phyloP scores from a whole-genome alignment of 73 alveolate species.

The Stentor roeselii region DNA sequence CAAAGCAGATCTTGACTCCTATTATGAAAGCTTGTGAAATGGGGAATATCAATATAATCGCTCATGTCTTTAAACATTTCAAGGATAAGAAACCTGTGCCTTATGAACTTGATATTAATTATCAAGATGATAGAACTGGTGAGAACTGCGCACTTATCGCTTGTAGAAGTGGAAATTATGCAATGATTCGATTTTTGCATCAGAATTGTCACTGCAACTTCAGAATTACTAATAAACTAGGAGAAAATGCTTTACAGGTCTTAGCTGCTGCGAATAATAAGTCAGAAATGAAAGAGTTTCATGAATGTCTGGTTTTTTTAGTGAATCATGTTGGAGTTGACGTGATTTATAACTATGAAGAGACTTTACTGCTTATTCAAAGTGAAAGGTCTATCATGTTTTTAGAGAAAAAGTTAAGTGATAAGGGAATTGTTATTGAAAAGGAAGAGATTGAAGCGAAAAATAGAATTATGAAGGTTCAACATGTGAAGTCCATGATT shows the following conservation, averaged over 20 bases:
- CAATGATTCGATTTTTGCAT: slow-evolving; percentile 23
- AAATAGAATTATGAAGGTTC: neutral
- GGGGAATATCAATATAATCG: slow-evolving; percentile 13
- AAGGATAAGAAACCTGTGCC: neutral
- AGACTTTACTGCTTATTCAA: neutral
- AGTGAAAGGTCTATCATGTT: neutral
- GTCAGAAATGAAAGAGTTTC: neutral
- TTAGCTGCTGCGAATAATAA: slow-evolving; percentile 26
- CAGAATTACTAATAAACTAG: neutral
- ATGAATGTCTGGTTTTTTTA: neutral
- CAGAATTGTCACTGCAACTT: slow-evolving; percentile 4
- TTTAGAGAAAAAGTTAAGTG: neutral
- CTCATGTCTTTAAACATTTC: neutral
- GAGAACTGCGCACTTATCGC: slow-evolving; percentile 30
- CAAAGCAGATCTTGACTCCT: neutral
- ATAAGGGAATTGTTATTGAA: neutral
- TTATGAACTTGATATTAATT: neutral
- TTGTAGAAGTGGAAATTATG: slow-evolving; percentile 14
- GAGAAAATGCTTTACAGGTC: slow-evolving; percentile 27
- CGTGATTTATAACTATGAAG: slow-evolving; percentile 20
- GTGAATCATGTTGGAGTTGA: neutral
- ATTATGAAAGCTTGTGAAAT: slow-evolving; percentile 10
- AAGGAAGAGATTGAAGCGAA: neutral
- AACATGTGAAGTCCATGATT: neutral
- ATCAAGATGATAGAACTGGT: slow-evolving; percentile 23